Percentiles rank a stretch among this genome's conserved stretches.
Evolutionary conservation across 192 early-diverging fungal genomes (phyloP).

Genomic region (Backusella luteola): DNA sequence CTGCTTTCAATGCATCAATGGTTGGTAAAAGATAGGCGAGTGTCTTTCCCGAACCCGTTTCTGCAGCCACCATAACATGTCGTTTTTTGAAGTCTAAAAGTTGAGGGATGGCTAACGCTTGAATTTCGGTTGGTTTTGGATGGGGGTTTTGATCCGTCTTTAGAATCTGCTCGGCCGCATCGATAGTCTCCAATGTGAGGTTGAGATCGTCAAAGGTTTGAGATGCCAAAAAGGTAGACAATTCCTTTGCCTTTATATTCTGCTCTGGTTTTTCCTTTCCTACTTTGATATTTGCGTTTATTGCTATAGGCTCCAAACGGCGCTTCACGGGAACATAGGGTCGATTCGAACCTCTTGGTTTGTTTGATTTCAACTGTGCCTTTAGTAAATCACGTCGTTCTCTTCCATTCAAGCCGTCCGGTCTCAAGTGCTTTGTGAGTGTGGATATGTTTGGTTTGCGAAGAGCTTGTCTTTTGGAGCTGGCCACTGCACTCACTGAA

Average conservation of each 20-base stretch:
- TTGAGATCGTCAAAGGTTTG: conserved; percentile 63
- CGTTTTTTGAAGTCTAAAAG: conserved; percentile 43
- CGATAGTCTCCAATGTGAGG: conserved; percentile 28
- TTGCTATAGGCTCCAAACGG: conserved; percentile 26
- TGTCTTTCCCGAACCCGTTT: conserved; percentile 94
- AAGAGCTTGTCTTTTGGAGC: conserved; percentile 19
- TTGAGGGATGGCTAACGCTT: conserved; percentile 79
- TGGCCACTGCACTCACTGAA: conserved; percentile 6
- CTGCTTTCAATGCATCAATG: conserved; percentile 68
- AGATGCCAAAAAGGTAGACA: conserved; percentile 22
- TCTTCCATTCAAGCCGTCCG: conserved; percentile 35
- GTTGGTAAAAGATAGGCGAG: conserved; percentile 83
- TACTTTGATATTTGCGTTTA: not conserved
- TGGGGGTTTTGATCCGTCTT: conserved; percentile 29
- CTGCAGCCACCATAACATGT: conserved; percentile 76
- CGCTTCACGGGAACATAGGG: conserved; percentile 35
- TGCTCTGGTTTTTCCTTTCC: not conserved
- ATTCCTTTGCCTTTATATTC: conserved; percentile 16
- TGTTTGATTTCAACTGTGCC: conserved; percentile 8
- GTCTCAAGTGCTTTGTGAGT: conserved; percentile 37
- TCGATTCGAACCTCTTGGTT: conserved; percentile 5
- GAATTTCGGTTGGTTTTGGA: conserved; percentile 75
- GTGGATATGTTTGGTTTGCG: conserved; percentile 34
- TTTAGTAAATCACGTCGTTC: conserved; percentile 31
- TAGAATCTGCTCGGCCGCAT: not conserved